Base-by-base conservation (phyloP, 768 basidiomycete genomes). In the Fibroporia radiculosa region DNA sequence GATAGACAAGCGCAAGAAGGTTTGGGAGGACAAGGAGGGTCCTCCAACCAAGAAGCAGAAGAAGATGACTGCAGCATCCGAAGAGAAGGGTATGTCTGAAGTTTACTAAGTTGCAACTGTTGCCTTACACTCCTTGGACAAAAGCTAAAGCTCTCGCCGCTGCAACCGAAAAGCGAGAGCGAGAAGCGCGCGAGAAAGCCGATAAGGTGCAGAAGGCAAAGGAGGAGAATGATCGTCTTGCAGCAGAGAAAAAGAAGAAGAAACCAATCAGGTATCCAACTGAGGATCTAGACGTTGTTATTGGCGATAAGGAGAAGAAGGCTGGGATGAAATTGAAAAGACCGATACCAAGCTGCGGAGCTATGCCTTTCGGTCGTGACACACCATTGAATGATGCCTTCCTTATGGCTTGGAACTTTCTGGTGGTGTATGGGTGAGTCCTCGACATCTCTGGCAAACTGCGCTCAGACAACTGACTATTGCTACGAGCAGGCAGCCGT, bases 351-450 rank as follows among this genome's bases (percentile, higher is more conserved):
- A 85, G 77, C 55, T 70, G 74, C 41, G 60, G 64, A 1, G 69
- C 71, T 11, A 65, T 91, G 41, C 84, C 90, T 3, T 89, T 90
- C 59, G 79, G 81, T 40, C 73, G 78, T 28, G 66, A 69, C 25
- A 70, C 75, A 6, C 72, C 70, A 10, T 66, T 73, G 11, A 95
- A 96, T 50, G 93, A 97, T 60, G 68, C 74, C 7, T 91, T 97
- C 62, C 65, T 98, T 24, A 84, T 89, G 83, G 69, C 80, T 7
- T 99, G 93, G 93, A 93, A 90, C 64, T 95, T 95, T 63, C 64
- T 98, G 44, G 84, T 89, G 42, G 84, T 92, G 42, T 93, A 93
- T 63, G 91, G 93, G 96, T 96, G 60, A 55, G 80, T 65, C 24
- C 14, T 50, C 33, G 19, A 47, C n/a, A 25, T 4, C 19, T 8